These are phyloP conservation scores for Blastobotrys apis DNA, from an alignment of 1,139 yeast genomes.

Conservation along the genomic window DNA sequence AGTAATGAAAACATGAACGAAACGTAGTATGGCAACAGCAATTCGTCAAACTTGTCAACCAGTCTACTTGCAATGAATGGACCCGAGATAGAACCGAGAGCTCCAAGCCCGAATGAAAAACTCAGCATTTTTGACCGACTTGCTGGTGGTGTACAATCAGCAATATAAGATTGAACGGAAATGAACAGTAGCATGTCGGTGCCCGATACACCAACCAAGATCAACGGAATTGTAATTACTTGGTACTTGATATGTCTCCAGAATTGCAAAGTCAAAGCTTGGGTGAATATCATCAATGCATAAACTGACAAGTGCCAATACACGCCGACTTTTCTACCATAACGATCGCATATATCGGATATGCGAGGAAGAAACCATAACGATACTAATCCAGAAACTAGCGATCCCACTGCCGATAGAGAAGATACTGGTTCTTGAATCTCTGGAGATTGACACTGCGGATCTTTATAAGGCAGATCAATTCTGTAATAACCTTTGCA, in stretches of 20 bases:
- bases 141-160: constrained; percentile 1
- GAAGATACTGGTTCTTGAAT: constrained; percentile 8
- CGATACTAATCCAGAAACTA: constrained; percentile 2
- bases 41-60: neutral
- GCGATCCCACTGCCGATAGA: neutral
- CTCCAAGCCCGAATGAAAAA: neutral
- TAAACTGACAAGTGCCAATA: neutral
- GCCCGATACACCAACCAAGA: constrained; percentile 1
- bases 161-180: constrained; percentile 8
- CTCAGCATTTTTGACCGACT: constrained; percentile 5
- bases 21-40: neutral
- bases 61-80: constrained; percentile 2
- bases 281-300: neutral
- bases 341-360: constrained; percentile 1
- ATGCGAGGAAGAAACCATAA: constrained; percentile 9
- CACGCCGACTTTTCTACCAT: constrained; percentile 2
- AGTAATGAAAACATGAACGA: too few species aligned
- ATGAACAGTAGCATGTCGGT: constrained; percentile 6
- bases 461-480: constrained; percentile 2
- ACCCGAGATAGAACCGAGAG: neutral
- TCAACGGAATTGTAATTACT: neutral
- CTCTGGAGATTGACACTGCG: neutral
- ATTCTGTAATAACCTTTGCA: constrained; percentile 1
- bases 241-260: neutral
- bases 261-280: neutral